A percentile compares a stretch with the other conserved stretches of the same genome.
Conservation (phyloP, 73 alveolate genomes). For the Paramecium primaurelia region DNA sequence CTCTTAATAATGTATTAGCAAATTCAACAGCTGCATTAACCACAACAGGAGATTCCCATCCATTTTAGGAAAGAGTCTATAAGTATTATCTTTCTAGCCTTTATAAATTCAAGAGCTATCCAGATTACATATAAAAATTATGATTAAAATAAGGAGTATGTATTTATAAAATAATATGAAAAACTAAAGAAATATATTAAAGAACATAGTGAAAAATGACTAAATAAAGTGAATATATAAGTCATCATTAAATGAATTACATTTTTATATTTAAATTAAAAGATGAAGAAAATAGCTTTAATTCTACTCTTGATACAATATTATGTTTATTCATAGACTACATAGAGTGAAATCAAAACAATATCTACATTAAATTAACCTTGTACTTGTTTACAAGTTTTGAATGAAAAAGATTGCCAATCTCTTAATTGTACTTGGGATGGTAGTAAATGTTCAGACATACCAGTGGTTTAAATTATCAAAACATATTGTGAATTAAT, state of each 20-base stretch:
- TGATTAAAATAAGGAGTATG: background rate
- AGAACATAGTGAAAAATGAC: background rate
- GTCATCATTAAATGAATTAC: background rate
- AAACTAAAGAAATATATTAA: too few relatives aligned
- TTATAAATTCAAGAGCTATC: background rate
- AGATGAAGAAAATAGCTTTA: background rate
- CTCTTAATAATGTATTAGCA: background rate
- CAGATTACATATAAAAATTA: background rate
- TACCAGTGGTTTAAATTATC: background rate
- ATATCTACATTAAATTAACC: background rate
- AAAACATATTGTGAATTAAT: background rate
- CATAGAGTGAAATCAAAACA: background rate
- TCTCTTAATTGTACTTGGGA: background rate
- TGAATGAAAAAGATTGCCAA: background rate
- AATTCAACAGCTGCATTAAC: conserved; percentile 30
- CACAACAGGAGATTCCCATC: conserved; percentile 22
- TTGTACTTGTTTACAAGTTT: background rate
- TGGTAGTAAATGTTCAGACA: background rate
- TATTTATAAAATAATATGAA: too few relatives aligned
- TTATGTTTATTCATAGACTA: background rate
- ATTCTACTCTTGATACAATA: background rate
- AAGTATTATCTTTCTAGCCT: conserved; percentile 23
- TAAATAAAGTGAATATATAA: background rate
- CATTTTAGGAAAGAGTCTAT: background rate
- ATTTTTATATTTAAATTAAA: background rate